Evolutionary conservation across 768 basidiomycete species (phyloP), one percentile per base, ranked within the genome.

Genomic region (Tricholoma furcatifolium): DNA sequence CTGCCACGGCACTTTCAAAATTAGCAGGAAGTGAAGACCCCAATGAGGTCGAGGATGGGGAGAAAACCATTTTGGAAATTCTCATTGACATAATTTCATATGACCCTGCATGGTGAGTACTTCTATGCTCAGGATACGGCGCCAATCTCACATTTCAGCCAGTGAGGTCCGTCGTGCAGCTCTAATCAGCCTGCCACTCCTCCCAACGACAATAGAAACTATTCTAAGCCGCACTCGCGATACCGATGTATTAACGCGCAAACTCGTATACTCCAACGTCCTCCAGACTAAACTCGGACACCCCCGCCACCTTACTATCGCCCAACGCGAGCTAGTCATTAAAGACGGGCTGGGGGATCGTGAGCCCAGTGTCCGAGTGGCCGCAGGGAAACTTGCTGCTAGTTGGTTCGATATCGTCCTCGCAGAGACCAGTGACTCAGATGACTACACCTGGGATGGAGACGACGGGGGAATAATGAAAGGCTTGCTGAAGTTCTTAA

Each of bases 131-230:
- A 2, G 20, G 21, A 18, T 38, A n/a, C 41, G 40, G 4, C n/a
- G 4, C 17, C 17, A 41, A 20, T 34, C 7, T 18, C 36, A 38
- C 5, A 32, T 31, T 38, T 20, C 56, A 4, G 7, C 11, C 53
- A 81, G 93, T 1, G 96, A 98, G 60, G 95, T 98, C n/a, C 91
- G 96, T 11, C 85, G 93, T 21, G 89, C 93, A 0, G 88, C 88
- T 1, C 77, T 98, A 0, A 73, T 93, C 52, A 87, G 90, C 58
- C 74, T 93, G 1, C 87, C 91, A 1, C 70, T 87, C 15, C 75
- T 79, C 0, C 75, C 76, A 1, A 62, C 70, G 0, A 91, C 90
- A 0, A 70, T 98, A 4, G 75, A 83, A 4, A 65, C 76, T 3
- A 75, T 98, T 47, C 81, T 98, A 17, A 77, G 82, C 5, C 83